Percentiles rank a stretch among this genome's conserved stretches.
Evolutionary conservation across 75 land plant genomes (phyloP).

Genomic region (Chamaecyparis obtusa): DNA sequence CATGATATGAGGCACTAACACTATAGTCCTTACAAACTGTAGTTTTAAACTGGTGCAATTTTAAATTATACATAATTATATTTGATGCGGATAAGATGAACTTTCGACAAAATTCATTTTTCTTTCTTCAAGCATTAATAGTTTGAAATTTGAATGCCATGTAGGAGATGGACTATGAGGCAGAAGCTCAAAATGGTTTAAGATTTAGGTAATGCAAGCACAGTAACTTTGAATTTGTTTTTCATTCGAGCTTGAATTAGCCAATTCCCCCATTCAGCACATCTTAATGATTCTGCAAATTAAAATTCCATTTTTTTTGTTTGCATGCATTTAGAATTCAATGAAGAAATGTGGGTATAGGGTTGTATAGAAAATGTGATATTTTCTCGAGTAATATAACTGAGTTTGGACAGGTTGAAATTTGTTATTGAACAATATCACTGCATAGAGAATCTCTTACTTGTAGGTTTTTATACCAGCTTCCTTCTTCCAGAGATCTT

Average conservation of each 20-base stretch:
- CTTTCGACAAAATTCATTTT: neutral
- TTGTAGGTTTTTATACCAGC: neutral
- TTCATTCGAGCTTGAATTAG: neutral
- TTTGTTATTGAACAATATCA: constrained; percentile 3
- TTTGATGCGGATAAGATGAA: neutral
- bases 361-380: neutral
- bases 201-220: constrained; percentile 66
- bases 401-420: neutral
- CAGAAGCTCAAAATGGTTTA: constrained; percentile 89
- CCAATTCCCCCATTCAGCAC: neutral
- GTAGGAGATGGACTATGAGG: constrained; percentile 96
- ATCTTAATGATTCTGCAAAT: neutral
- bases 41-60: neutral
- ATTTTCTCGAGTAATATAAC: neutral
- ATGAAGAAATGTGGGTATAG: neutral
- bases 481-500: neutral
- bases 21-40: neutral
- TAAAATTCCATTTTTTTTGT: neutral
- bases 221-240: neutral
- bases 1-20: neutral
- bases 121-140: neutral
- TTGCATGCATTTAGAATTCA: neutral
- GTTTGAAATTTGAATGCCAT: neutral
- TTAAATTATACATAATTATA: neutral
- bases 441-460: neutral